Conservation (phyloP, 257 asterid species). For the Solanum peruvianum region DNA sequence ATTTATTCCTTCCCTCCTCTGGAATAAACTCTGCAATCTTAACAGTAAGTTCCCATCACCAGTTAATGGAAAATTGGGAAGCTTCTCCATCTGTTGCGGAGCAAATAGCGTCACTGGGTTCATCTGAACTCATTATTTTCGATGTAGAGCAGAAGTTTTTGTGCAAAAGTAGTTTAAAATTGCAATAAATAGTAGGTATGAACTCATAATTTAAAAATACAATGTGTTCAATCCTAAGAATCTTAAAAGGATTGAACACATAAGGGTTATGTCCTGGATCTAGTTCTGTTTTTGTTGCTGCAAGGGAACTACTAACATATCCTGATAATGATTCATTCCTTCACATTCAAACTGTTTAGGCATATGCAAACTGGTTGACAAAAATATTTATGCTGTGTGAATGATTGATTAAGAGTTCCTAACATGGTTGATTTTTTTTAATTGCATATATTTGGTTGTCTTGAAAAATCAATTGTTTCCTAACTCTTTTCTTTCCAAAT, state of each 20-base stretch:
- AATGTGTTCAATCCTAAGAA: neutral
- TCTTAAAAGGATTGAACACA: neutral
- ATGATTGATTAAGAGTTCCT: neutral
- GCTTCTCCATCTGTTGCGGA: neutral
- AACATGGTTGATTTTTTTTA: neutral
- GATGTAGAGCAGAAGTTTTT: neutral
- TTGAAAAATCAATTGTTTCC: neutral
- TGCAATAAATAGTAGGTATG: neutral
- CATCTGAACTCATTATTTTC: neutral
- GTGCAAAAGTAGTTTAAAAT: neutral
- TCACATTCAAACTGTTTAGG: neutral
- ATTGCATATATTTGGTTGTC: neutral
- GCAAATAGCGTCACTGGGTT: neutral
- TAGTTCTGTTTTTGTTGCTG: neutral
- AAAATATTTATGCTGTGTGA: neutral
- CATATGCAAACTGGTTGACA: neutral
- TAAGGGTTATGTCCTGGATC: neutral
- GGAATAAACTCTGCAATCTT: neutral
- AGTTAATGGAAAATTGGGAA: neutral
- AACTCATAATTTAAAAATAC: neutral
- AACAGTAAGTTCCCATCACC: neutral
- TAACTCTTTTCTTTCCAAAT: neutral
- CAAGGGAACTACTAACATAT: neutral
- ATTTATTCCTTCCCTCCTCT: neutral
- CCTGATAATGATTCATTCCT: neutral